Evolutionary conservation across 176 grass and related monocot species (phyloP).

Genomic region (Secale cereale): DNA sequence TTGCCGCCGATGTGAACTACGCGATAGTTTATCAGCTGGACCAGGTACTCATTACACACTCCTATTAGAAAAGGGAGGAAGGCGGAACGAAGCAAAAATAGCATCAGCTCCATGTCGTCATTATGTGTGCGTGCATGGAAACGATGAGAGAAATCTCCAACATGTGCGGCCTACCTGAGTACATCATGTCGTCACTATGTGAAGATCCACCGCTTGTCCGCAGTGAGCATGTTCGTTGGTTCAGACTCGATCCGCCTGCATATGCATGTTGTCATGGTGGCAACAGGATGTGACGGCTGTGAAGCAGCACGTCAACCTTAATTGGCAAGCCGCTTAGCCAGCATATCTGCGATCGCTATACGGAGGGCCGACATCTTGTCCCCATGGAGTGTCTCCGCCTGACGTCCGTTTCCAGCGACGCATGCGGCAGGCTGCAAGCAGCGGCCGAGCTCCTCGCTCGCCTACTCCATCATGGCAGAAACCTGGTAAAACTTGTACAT

Average conservation of each 20-base stretch:
- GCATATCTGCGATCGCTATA: neutral
- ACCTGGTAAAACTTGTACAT: neutral
- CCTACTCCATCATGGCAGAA: neutral
- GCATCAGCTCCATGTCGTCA: neutral
- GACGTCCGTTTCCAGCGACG: neutral
- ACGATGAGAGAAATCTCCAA: neutral
- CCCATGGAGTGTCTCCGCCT: neutral
- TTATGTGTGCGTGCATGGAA: neutral
- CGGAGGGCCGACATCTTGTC: neutral
- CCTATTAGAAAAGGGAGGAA: neutral
- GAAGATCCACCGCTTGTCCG: neutral
- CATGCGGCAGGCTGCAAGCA: neutral
- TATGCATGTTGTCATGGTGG: slow-evolving; percentile 2
- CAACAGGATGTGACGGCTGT: neutral
- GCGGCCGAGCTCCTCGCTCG: neutral
- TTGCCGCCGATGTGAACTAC: too few relatives aligned
- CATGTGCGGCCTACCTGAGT: neutral
- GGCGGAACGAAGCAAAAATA: neutral
- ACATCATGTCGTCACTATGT: slow-evolving; percentile 17
- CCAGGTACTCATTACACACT: neutral
- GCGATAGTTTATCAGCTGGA: too few relatives aligned
- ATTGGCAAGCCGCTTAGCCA: neutral
- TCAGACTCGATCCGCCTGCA: neutral
- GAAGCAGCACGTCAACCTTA: neutral
- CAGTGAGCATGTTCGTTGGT: neutral